Evolutionary conservation across 2,329 filamentous ascomycete species (phyloP).

Genomic region (Zymoseptoria brevis): DNA sequence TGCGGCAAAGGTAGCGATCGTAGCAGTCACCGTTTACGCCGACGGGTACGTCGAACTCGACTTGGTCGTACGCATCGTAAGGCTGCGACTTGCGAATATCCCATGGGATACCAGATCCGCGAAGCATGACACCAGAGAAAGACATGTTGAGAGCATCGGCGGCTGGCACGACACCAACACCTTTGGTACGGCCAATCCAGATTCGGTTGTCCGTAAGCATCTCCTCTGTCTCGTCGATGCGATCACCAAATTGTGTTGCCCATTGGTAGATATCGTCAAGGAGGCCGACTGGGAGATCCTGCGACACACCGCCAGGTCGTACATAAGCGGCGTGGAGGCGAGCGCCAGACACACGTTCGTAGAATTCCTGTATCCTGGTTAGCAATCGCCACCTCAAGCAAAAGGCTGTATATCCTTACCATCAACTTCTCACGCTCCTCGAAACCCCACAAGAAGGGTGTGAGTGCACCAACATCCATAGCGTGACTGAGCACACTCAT

Average conservation of each 20-base stretch:
- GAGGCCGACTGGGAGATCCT: conserved; percentile 87
- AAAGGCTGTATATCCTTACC: conserved; percentile 49
- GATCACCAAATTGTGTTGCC: conserved; percentile 97
- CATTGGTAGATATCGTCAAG: conserved; percentile 99
- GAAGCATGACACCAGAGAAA: conserved; percentile 96
- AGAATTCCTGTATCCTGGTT: conserved; percentile 70
- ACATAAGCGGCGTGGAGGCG: conserved; percentile 96
- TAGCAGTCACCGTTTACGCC: conserved; percentile 98
- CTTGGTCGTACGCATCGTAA: conserved; percentile 95
- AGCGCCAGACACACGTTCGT: conserved; percentile 96
- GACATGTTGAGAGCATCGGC: conserved; percentile 94
- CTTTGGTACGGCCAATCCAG: conserved; percentile 87
- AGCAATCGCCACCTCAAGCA: not conserved
- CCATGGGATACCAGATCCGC: conserved; percentile 91
- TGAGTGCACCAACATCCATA: conserved; percentile 97
- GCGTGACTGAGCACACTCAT: conserved; percentile 97
- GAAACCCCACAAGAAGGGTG: conserved; percentile 98
- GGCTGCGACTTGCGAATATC: conserved; percentile 95
- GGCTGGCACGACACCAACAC: conserved; percentile 83
- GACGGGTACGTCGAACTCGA: conserved; percentile 96
- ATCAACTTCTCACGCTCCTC: conserved; percentile 99
- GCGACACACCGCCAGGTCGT: conserved; percentile 89
- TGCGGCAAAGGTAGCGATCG: conserved; percentile 95
- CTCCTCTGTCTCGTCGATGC: conserved; percentile 97
- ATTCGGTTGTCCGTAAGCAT: conserved; percentile 98